Conservation (phyloP, 352 stramenopile species). For the Thalassiosira exigua region DNA sequence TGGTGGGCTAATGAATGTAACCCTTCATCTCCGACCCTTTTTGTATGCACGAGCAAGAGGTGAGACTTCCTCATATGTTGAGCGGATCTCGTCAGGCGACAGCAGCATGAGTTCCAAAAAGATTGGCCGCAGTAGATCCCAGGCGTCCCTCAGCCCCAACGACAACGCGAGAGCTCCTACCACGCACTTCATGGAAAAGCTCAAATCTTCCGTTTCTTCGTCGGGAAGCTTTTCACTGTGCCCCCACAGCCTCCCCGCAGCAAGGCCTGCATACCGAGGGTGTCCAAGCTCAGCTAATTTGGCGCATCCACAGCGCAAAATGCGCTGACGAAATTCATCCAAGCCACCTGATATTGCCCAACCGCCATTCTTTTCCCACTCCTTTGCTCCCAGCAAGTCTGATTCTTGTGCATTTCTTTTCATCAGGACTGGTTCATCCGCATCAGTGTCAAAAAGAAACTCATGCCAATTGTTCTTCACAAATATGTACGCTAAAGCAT, state of each 20-base stretch:
- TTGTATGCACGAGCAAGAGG: not conserved
- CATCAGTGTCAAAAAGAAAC: conserved; percentile 58
- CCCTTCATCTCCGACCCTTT: not conserved
- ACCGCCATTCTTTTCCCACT: conserved; percentile 39
- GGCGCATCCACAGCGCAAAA: not conserved
- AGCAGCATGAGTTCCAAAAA: conserved; percentile 69
- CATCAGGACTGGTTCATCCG: conserved; percentile 31
- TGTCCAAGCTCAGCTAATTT: conserved; percentile 34
- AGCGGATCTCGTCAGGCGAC: conserved; percentile 59
- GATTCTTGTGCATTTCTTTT: conserved; percentile 25
- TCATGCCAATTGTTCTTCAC: conserved; percentile 58
- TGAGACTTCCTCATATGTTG: conserved; percentile 32
- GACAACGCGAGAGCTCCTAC: conserved; percentile 59
- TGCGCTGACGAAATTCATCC: conserved; percentile 39
- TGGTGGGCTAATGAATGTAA: too few species aligned
- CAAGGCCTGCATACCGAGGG: conserved; percentile 58
- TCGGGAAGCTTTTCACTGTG: conserved; percentile 45
- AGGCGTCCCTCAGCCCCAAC: conserved; percentile 55
- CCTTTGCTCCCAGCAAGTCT: conserved; percentile 34
- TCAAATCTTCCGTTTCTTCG: conserved; percentile 54
- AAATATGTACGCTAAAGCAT: conserved; percentile 65
- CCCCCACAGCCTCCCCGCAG: conserved; percentile 58
- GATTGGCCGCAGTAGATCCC: conserved; percentile 44
- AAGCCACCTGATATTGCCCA: conserved; percentile 49
- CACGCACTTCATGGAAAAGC: conserved; percentile 69